phyloP scores from a whole-genome alignment of 768 basidiomycete species.

The Gelatoporia subvermispora region DNA sequence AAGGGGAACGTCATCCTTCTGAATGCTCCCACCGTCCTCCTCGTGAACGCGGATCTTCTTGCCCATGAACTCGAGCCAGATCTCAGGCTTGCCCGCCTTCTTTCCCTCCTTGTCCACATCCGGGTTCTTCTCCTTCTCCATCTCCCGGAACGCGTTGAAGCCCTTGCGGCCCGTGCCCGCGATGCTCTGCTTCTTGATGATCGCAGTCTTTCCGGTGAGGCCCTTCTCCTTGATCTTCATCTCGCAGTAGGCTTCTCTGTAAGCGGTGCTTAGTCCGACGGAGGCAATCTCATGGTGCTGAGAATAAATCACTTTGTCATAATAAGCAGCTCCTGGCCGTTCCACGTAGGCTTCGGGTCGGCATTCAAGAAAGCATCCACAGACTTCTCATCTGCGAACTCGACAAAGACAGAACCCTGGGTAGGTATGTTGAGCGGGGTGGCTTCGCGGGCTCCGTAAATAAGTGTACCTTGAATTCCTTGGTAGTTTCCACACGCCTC shows the following conservation, averaged over 20 bases:
- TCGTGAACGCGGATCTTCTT: conserved; percentile 58
- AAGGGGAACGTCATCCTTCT: conserved; percentile 38
- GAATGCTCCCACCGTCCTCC: conserved; percentile 44
- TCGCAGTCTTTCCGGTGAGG: conserved; percentile 67
- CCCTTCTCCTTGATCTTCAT: conserved; percentile 98
- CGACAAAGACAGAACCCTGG: conserved; percentile 89
- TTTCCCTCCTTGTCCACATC: conserved; percentile 32
- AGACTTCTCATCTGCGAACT: conserved; percentile 69
- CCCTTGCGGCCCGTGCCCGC: conserved; percentile 41
- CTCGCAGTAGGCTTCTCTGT: conserved; percentile 80
- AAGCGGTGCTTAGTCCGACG: background rate
- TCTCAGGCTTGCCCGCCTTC: conserved; percentile 40
- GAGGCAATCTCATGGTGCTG: too few relatives aligned
- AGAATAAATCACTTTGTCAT: conserved; percentile 72
- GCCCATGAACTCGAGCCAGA: conserved; percentile 74
- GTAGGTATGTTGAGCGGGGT: background rate
- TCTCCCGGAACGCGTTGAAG: conserved; percentile 80
- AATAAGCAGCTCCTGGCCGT: conserved; percentile 67
- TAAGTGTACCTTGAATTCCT: conserved; percentile 77
- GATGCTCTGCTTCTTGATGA: conserved; percentile 51
- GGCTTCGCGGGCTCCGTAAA: background rate
- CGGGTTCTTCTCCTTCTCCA: conserved; percentile 28
- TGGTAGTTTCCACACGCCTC: conserved; percentile 73
- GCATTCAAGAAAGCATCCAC: conserved; percentile 74
- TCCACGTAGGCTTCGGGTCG: conserved; percentile 78